Evolutionary conservation across 73 alveolate species (phyloP).

Genomic region (Paramecium biaurelia): DNA sequence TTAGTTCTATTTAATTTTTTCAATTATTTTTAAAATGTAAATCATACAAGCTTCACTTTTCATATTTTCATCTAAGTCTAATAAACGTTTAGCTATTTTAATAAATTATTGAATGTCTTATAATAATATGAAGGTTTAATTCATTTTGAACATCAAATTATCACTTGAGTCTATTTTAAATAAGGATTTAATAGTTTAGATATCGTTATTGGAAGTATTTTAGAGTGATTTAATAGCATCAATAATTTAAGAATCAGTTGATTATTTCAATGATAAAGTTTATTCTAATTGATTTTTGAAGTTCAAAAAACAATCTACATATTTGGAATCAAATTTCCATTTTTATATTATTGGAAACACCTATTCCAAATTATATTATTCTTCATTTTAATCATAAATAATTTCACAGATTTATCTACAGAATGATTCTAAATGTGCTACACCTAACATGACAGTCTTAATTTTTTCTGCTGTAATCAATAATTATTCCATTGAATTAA

Average conservation of each 20-base stretch:
- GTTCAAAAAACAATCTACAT: conserved; percentile 18
- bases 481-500: conserved; percentile 29
- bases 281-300: conserved; percentile 29
- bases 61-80: conserved; percentile 58
- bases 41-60: conserved; percentile 46
- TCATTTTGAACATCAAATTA: conserved; percentile 30
- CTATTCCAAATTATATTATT: conserved; percentile 33
- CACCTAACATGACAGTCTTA: conserved; percentile 50
- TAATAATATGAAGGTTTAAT: not conserved
- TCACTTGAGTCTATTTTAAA: conserved; percentile 45
- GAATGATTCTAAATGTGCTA: conserved; percentile 31
- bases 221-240: not conserved
- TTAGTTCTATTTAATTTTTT: not conserved
- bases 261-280: not conserved
- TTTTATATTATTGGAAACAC: not conserved
- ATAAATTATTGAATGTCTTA: conserved; percentile 49
- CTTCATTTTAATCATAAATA: conserved; percentile 25
- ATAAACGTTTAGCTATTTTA: conserved; percentile 21
- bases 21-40: conserved; percentile 32
- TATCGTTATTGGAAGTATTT: not conserved
- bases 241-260: conserved; percentile 30
- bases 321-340: conserved; percentile 40
- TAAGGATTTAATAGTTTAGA: not conserved
- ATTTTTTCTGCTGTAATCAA: conserved; percentile 38
- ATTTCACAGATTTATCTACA: conserved; percentile 29